Conservation (phyloP, 2,329 filamentous ascomycete genomes). For the Raffaelea albimanens region DNA sequence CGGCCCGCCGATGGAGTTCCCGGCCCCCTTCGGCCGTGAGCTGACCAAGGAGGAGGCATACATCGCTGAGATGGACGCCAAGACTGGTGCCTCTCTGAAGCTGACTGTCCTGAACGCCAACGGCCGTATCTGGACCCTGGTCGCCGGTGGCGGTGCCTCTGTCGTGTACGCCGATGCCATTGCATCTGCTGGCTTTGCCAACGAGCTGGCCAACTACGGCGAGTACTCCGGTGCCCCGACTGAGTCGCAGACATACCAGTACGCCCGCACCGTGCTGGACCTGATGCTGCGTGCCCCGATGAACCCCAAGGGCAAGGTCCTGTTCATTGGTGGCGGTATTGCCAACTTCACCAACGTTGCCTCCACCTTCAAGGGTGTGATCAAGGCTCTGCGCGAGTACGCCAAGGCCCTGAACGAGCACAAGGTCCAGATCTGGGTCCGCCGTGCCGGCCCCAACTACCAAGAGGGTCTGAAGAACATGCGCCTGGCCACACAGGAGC, state of each 20-base stretch:
- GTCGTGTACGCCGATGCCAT: conserved; percentile 99
- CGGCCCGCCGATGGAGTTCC: conserved; percentile 97
- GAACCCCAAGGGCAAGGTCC: conserved; percentile 85
- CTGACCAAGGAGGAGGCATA: conserved; percentile 98
- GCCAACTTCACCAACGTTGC: conserved; percentile 99
- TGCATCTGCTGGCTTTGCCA: conserved; percentile 87
- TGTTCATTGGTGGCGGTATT: conserved; percentile 99
- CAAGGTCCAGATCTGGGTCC: conserved; percentile 97
- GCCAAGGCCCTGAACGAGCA: conserved; percentile 81
- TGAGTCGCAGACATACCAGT: conserved; percentile 98
- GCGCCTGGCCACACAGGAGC: conserved; percentile 89
- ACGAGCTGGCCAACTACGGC: conserved; percentile 97
- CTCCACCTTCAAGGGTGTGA: conserved; percentile 99
- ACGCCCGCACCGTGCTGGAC: conserved; percentile 92
- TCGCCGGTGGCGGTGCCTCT: conserved; percentile 97
- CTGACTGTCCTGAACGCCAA: conserved; percentile 87
- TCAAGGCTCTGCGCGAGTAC: conserved; percentile 87
- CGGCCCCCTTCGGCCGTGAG: conserved; percentile 96
- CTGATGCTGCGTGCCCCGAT: conserved; percentile 89
- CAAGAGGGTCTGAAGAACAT: conserved; percentile 99
- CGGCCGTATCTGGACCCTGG: conserved; percentile 94
- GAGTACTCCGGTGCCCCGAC: conserved; percentile 99
- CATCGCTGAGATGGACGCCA: conserved; percentile 96
- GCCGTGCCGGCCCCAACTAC: conserved; percentile 89
- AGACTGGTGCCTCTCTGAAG: conserved; percentile 98